Evolutionary conservation across 2,329 filamentous ascomycete species (phyloP).

Genomic region (Claviceps humidiphila): DNA sequence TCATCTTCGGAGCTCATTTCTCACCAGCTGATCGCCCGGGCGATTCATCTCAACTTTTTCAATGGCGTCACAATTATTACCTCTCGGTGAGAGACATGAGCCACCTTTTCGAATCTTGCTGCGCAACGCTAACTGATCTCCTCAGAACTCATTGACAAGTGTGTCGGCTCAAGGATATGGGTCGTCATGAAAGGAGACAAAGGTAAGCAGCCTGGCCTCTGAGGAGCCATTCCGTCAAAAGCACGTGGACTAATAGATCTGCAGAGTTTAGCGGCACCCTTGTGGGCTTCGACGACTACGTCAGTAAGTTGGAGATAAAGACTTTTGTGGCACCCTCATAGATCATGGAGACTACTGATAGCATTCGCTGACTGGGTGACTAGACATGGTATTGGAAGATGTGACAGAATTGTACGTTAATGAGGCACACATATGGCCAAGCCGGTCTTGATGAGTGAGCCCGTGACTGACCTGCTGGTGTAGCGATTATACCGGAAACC

Average conservation of each 20-base stretch:
- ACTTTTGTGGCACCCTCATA: background rate
- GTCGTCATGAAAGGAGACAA: slow-evolving; percentile 99
- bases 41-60: slow-evolving; percentile 9
- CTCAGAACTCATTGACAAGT: slow-evolving; percentile 95
- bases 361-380: slow-evolving; percentile 2
- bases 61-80: slow-evolving; percentile 64
- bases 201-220: slow-evolving; percentile 37
- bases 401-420: slow-evolving; percentile 80
- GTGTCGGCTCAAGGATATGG: slow-evolving; percentile 94
- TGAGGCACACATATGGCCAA: background rate
- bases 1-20: background rate
- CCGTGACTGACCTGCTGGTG: slow-evolving; percentile 5
- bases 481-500: slow-evolving; percentile 81
- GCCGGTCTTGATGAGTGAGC: background rate
- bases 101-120: background rate
- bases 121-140: background rate
- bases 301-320: slow-evolving; percentile 59
- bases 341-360: background rate
- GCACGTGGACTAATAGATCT: background rate
- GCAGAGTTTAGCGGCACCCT: slow-evolving; percentile 91
- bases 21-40: background rate
- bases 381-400: slow-evolving; percentile 96
- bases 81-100: slow-evolving; percentile 41
- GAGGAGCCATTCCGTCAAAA: background rate
- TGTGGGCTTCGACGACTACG: slow-evolving; percentile 96